Percentiles rank a stretch among this genome's conserved stretches.
phyloP scores from a whole-genome alignment of 768 basidiomycete genomes.

The Cyclocybe aegerita region DNA sequence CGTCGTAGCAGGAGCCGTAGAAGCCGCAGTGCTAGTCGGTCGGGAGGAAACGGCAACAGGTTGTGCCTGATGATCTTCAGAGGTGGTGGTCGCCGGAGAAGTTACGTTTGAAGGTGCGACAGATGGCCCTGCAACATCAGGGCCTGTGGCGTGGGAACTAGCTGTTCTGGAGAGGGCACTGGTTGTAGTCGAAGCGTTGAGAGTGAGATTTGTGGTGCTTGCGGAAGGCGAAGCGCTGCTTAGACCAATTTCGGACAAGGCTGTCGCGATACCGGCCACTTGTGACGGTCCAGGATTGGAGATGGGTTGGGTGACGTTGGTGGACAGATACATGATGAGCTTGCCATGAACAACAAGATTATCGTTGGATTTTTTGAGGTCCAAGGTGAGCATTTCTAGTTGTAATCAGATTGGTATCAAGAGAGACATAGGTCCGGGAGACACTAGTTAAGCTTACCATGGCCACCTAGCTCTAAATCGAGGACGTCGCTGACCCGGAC shows the following conservation, averaged over 20 bases:
- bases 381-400: constrained; percentile 95
- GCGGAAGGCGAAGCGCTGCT: constrained; percentile 54
- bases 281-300: constrained; percentile 81
- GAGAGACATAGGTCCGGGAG: neutral
- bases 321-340: constrained; percentile 94
- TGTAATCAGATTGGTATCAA: constrained; percentile 8
- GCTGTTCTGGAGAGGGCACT: constrained; percentile 56
- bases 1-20: constrained; percentile 23
- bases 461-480: constrained; percentile 89
- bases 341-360: constrained; percentile 98
- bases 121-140: constrained; percentile 42
- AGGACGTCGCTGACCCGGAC: constrained; percentile 87
- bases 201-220: constrained; percentile 52
- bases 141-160: constrained; percentile 62
- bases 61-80: constrained; percentile 21
- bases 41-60: constrained; percentile 14
- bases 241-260: constrained; percentile 61
- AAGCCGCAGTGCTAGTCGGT: constrained; percentile 19
- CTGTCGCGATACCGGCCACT: constrained; percentile 54
- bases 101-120: constrained; percentile 35
- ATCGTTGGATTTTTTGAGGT: constrained; percentile 99
- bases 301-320: constrained; percentile 84
- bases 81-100: constrained; percentile 20
- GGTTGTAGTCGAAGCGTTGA: constrained; percentile 38
- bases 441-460: constrained; percentile 60